Conservation (phyloP, 768 basidiomycete genomes). For the Trichaptum fuscoviolaceum region DNA sequence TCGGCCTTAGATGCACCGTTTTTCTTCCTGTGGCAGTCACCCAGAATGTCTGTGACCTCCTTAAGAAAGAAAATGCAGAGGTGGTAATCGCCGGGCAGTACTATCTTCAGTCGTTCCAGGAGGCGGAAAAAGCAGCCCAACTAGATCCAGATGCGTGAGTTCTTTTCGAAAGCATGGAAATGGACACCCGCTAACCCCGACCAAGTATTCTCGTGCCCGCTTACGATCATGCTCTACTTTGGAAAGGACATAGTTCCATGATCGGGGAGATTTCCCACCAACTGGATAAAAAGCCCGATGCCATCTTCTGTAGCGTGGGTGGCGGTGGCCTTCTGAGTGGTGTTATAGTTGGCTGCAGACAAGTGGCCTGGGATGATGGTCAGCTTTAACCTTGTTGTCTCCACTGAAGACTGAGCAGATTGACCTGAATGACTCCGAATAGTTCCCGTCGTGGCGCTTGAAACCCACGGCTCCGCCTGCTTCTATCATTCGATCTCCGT, state of each 20-base stretch:
- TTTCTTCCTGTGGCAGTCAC: conserved; percentile 56
- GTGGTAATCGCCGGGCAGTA: conserved; percentile 52
- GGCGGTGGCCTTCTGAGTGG: conserved; percentile 71
- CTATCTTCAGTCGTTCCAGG: conserved; percentile 53
- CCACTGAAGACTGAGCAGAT: conserved; percentile 2
- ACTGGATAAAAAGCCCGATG: conserved; percentile 51
- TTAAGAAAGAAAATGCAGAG: conserved; percentile 50
- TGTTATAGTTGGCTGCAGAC: conserved; percentile 59
- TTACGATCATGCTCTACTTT: conserved; percentile 62
- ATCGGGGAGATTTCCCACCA: conserved; percentile 57
- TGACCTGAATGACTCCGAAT: conserved; percentile 6
- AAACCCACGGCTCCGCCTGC: conserved; percentile 68
- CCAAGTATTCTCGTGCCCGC: conserved; percentile 62
- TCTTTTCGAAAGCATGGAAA: background rate
- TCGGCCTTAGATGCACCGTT: conserved; percentile 58
- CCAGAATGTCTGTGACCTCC: conserved; percentile 41
- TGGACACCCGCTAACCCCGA: background rate
- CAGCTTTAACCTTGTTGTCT: conserved; percentile 14
- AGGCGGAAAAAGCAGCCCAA: conserved; percentile 42
- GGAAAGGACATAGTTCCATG: conserved; percentile 78
- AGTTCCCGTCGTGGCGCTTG: conserved; percentile 65
- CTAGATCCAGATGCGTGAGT: conserved; percentile 50
- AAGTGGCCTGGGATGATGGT: conserved; percentile 68
- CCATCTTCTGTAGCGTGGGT: conserved; percentile 75
- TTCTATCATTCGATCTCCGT: conserved; percentile 68